phyloP scores from a whole-genome alignment of 2,329 filamentous ascomycete genomes.

The Neurospora crassa region DNA sequence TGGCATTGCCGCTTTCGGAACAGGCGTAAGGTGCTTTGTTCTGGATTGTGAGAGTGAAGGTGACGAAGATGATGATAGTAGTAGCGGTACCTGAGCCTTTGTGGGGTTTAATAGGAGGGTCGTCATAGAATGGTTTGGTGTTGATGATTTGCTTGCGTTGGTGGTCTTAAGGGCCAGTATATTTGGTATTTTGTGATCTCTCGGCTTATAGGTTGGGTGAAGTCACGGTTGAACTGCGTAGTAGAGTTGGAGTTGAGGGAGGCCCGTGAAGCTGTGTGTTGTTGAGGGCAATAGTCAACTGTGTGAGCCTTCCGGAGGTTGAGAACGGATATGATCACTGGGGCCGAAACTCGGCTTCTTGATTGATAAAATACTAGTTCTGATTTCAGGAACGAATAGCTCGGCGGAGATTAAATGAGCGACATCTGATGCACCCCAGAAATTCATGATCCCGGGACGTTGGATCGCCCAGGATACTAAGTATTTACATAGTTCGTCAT shows the following conservation, averaged over 20 bases:
- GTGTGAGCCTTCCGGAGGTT: neutral
- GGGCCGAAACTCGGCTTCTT: neutral
- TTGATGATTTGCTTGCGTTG: neutral
- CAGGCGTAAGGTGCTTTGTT: constrained; percentile 18
- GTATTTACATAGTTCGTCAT: constrained; percentile 1
- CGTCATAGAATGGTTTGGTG: neutral
- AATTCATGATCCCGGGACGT: neutral
- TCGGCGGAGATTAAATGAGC: neutral
- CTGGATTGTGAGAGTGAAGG: neutral
- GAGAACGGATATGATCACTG: neutral
- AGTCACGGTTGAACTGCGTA: neutral
- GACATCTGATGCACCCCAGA: neutral
- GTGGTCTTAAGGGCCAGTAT: neutral
- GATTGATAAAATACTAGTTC: neutral
- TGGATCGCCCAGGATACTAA: neutral
- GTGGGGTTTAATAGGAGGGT: neutral
- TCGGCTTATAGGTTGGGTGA: neutral
- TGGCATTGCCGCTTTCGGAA: constrained; percentile 9
- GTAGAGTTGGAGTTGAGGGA: neutral
- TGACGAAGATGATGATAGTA: neutral
- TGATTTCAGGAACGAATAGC: neutral
- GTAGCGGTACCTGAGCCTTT: neutral
- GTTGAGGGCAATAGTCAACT: neutral
- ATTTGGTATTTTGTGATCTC: neutral
- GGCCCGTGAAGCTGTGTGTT: neutral